Base-by-base conservation (phyloP, 129 eudicot genomes). In the Flaveria robusta region DNA sequence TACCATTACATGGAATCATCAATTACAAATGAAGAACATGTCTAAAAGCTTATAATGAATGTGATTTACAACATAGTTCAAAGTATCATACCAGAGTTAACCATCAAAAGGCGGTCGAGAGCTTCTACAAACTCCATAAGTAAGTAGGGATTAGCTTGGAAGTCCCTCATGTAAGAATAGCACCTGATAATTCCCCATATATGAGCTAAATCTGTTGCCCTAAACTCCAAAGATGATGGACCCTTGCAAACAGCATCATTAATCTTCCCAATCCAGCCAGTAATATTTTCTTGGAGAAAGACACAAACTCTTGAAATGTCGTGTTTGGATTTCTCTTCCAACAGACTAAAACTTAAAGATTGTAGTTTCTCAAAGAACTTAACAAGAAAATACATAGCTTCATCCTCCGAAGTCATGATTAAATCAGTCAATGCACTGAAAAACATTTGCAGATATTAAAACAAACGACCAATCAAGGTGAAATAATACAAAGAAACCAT, bases 171-270 rank as follows among this genome's bases (percentile, higher is more conserved):
- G 80, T 83, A 86, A 66, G 98, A 85, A 79, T 81, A 91, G 84
- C 98, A 88, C 42, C 80, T 63, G 27, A 89, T 31, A 70, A 74
- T 80, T 84, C 96, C 98, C 97, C 97, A 94, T 31, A 94, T 85
- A 63, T 74, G 70, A 77, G 88, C 88, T 85, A 91, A 77, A 56
- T 67, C 79, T 75, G 80, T 49, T 27, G 74, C 86, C 59, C 64
- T 81, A 72, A 88, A 74, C 79, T 77, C 72, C 55, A 65, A 16
- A 75, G 49, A 59, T 13, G 74, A 77, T 46, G 72, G 63, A 49
- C 68, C 83, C 26, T 80, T 82, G 22, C 76, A 51, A 66, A 72
- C 68, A 42, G 79, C 74, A 58, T 83, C 83, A 60, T 70, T 77
- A 47, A 93, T 80, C 80, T 69, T 71, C n/a, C 70, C 76, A 31